Evolutionary conservation across 2,329 filamentous ascomycete species (phyloP), one percentile per base, ranked within the genome.

Genomic region (Curvularia verruculosa): DNA sequence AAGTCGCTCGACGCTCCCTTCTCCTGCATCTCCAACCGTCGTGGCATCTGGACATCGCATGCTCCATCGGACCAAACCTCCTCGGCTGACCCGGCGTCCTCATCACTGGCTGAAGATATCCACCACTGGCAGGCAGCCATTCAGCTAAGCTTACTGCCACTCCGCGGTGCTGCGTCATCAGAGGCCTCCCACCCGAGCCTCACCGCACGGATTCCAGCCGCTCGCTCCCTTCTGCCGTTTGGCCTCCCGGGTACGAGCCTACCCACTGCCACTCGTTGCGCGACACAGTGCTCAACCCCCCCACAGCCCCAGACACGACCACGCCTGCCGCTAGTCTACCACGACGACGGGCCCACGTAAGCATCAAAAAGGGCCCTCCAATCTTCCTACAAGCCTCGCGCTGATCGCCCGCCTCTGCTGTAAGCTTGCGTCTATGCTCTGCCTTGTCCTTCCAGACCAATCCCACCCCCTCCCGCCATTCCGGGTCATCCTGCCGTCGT

Each of bases 201-300:
- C 68, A 72, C 62, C 57, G 62, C 64, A 64, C 66, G 52, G 52
- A 46, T 46, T 37, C 47, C 65, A 62, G 63, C 64, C 65, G 57
- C 56, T 58, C 52, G 54, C 61, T 60, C 55, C 21, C 52, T 65
- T 58, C 58, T 64, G 50, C 56, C 62, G 45, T 57, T 45, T 56
- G 59, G 56, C 56, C 55, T 58, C 59, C 55, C 64, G 63, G 63
- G 67, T 64, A 54, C 53, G 34, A 56, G 52, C 58, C 56, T 60
- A 49, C 60, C 58, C 54, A 43, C 68, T 66, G 66, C 66, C 71
- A 71, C 67, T 64, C 64, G 67, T 66, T 71, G 71, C 69, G 61
- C 70, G 54, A 74, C 72, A 64, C 73, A 29, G 69, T 69, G 67
- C 64, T 62, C 63, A 71, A 73, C 72, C 66, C 67, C 66, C 67